phyloP scores from a whole-genome alignment of 208 protist genomes.

The Trichomonas vaginalis region DNA sequence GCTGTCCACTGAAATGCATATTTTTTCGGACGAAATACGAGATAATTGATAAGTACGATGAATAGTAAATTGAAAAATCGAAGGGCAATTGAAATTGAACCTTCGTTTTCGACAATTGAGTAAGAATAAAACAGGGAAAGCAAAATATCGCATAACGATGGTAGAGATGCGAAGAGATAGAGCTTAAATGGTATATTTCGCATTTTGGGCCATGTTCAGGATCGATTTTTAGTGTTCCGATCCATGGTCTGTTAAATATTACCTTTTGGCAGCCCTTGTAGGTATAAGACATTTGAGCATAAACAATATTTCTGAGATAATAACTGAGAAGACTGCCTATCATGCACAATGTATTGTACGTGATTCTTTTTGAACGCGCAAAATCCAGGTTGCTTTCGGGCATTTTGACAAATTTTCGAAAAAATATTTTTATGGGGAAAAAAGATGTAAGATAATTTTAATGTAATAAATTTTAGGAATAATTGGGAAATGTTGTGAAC shows the following conservation, averaged over 20 bases:
- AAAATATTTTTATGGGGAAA: too few species aligned
- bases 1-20: not conserved
- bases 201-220: not conserved
- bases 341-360: not conserved
- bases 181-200: not conserved
- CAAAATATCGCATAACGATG: not conserved
- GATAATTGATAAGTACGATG: not conserved
- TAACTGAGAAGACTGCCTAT: not conserved
- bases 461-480: too few species aligned
- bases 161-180: not conserved
- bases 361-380: not conserved
- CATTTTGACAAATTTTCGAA: not conserved
- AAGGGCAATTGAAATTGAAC: not conserved
- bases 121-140: not conserved
- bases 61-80: not conserved
- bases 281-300: not conserved
- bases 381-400: not conserved
- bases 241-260: not conserved
- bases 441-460: too few species aligned
- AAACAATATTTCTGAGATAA: not conserved
- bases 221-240: not conserved
- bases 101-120: not conserved
- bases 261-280: not conserved
- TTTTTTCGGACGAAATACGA: not conserved
- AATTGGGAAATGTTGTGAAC: too few species aligned